phyloP scores from a whole-genome alignment of 2,329 filamentous ascomycete species.

The Aspergillus sp. region DNA sequence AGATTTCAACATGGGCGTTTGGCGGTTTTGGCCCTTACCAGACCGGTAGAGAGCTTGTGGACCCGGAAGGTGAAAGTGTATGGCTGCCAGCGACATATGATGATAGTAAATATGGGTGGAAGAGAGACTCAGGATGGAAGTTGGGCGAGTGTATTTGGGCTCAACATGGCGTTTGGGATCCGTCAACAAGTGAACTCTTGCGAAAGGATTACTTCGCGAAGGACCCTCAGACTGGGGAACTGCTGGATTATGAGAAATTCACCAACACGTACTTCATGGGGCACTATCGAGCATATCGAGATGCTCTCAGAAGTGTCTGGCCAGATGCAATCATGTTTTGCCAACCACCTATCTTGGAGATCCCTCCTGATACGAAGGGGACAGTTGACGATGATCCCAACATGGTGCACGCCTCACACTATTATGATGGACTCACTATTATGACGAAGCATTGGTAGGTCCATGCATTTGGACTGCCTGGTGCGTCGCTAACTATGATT shows the following conservation, averaged over 20 bases:
- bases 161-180: conserved; percentile 93
- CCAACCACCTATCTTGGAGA: conserved; percentile 83
- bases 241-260: conserved; percentile 73
- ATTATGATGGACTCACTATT: conserved; percentile 91
- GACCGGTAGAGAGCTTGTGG: conserved; percentile 70
- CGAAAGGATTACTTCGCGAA: conserved; percentile 82
- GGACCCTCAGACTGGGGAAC: conserved; percentile 63
- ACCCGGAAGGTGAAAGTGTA: conserved; percentile 74
- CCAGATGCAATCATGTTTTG: conserved; percentile 78
- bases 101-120: conserved; percentile 83
- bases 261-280: conserved; percentile 88
- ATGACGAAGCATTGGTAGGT: conserved; percentile 88
- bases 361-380: conserved; percentile 80
- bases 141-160: conserved; percentile 95
- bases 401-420: conserved; percentile 90
- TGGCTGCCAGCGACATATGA: conserved; percentile 81
- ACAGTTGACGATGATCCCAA: conserved; percentile 81
- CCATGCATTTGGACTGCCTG: background rate
- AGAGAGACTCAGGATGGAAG: conserved; percentile 78
- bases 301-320: conserved; percentile 67
- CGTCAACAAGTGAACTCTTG: conserved; percentile 63
- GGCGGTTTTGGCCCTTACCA: conserved; percentile 88
- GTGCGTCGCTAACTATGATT: conserved; percentile 9
- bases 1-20: conserved; percentile 89
- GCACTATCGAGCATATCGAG: conserved; percentile 67